Evolutionary conservation across 176 grass and related monocot genomes (phyloP), one percentile per base, ranked within the genome.

Genomic region (Oryza meridionalis): DNA sequence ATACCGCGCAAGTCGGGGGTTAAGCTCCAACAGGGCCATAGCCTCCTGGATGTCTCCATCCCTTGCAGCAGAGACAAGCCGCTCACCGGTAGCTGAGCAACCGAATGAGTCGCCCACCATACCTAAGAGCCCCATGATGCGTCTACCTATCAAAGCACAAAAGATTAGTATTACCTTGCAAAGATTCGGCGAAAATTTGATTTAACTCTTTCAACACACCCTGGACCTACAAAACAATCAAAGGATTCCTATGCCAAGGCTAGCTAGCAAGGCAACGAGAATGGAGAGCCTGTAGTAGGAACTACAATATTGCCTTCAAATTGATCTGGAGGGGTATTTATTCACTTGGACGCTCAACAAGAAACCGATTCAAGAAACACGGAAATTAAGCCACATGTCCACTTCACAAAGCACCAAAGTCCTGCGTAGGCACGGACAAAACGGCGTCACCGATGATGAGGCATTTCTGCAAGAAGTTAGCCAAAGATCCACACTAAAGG

Each of bases 1-100:
- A 80, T 94, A 99, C 58, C 86, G 87, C 2, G 88, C 91, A 78
- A 99, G 96, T 35, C 90, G 88, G 32, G 96, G 96, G 66, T 99
- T 99, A 72, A 92, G 89, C 64, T 99, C 93, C 65, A 99, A 84
- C 69, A 99, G 86, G 44, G 93, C 96, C 47, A 84, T 94, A 35
- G 96, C 88, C 83, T 99, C 96, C 46, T 94, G 93, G 81, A 99
- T 72, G 53, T 99, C 96, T 32, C 96, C 96, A 72, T 99, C 91
- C 84, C 93, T 94, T 67, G 96, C 93, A 9, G 96, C 96, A 0
- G 90, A 96, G 43, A 94, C 88, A 1, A 99, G 84, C 65, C 91
- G 84, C 81, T 99, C 96, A 1, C 96, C 96, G 0, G 91, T 90
- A 67, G 93, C 88, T 6, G 93, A 99, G 76, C 96, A 99, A 37